Evolutionary conservation across 23 red algal genomes (phyloP).

Genomic region (Gracilariopsis chorda): DNA sequence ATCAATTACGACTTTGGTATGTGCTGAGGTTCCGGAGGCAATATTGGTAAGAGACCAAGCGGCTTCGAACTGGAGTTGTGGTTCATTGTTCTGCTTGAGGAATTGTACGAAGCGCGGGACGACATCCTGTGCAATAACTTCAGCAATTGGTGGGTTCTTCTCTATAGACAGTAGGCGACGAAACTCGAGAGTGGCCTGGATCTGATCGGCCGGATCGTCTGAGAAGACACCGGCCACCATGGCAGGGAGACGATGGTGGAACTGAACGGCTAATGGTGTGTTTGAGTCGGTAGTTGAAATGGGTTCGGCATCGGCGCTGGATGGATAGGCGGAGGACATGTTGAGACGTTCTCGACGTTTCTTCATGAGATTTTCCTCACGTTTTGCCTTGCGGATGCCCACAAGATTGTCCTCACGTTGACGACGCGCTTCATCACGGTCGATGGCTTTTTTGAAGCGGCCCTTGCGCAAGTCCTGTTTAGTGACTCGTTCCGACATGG

Average conservation of each 20-base stretch:
- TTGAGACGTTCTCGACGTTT: conserved; percentile 83
- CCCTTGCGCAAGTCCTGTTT: conserved; percentile 70
- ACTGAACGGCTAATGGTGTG: not conserved
- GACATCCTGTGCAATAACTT: conserved; percentile 82
- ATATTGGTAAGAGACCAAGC: conserved; percentile 97
- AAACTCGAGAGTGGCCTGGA: conserved; percentile 81
- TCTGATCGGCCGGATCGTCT: conserved; percentile 51
- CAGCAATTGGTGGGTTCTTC: conserved; percentile 87
- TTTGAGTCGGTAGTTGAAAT: conserved; percentile 37
- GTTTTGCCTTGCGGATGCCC: conserved; percentile 89
- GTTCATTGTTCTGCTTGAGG: conserved; percentile 68
- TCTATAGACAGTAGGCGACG: conserved; percentile 93
- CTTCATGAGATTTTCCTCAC: conserved; percentile 99
- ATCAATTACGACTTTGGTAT: conserved; percentile 90
- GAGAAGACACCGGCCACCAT: conserved; percentile 79
- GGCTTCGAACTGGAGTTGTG: conserved; percentile 94
- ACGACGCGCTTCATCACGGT: conserved; percentile 85
- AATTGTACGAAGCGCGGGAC: conserved; percentile 91
- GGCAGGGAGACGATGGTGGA: conserved; percentile 45
- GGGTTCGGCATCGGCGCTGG: not conserved
- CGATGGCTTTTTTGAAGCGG: conserved; percentile 92
- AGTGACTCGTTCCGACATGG: conserved; percentile 68
- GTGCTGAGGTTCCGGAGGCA: conserved; percentile 83
- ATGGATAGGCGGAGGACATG: not conserved
- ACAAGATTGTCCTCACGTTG: conserved; percentile 93